Evolutionary conservation across 176 grass and related monocot genomes (phyloP), one percentile per base, ranked within the genome.

Genomic region (Coix lacrymajobi): DNA sequence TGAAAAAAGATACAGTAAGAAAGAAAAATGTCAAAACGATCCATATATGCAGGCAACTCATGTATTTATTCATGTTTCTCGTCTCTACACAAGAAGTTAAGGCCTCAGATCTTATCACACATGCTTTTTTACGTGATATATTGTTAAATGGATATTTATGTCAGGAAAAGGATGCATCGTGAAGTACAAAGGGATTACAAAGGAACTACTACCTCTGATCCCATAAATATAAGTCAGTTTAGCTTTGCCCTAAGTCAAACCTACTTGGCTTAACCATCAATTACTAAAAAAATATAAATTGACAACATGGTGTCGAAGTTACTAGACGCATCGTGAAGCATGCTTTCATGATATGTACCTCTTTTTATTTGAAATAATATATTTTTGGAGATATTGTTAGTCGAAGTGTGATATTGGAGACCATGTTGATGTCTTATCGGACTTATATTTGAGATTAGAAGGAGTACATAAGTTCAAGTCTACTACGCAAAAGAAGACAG

Each of bases 401-500:
- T 25, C 54, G 25, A 58, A 58, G 8, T 58, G 54, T 25, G 22
- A 58, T 11, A 58, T 25, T 58, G 54, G 54, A 58, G 54, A 56
- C 20, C 8, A 3, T 0, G 2, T 56, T n/a, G 52, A 58, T 58
- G 54, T 25, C 3, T 7, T 56, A 56, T 24, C 3, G 6, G 3
- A 11, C 22, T 25, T 58, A 58, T 25, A 25, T 11, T 58, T 58
- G 22, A n/a, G 54, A 58, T 58, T 9, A 2, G 54, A 58, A 24
- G 28, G 37, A 66, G 45, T 54, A 67, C 62, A 64, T 24, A 82
- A 71, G 76, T 56, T 65, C 80, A 82, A 51, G 64, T 7, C 39
- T 83, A 54, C 22, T 22, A 79, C 30, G 28, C 22, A 84, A 76
- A 75, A 62, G 32, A 66, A 38, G 32, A 73, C 39, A 86, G 58